Evolutionary conservation across 345 rosid species (phyloP).

Genomic region (Melaleuca quinquenervia): DNA sequence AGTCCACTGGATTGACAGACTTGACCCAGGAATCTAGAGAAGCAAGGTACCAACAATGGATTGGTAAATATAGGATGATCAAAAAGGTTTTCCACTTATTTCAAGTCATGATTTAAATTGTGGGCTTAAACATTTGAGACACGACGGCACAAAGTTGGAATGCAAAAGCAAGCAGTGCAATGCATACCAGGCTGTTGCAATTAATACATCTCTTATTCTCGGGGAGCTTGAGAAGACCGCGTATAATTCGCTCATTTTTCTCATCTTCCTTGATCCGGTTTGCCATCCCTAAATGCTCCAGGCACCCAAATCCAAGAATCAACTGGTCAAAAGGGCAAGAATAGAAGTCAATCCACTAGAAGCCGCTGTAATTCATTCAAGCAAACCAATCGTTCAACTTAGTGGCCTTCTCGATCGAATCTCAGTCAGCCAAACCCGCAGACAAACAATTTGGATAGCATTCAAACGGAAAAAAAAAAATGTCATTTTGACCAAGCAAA

Average conservation of each 20-base stretch:
- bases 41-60: background rate
- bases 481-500: background rate
- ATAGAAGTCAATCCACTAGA: background rate
- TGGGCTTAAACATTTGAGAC: background rate
- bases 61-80: background rate
- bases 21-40: background rate
- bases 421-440: background rate
- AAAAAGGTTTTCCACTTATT: background rate
- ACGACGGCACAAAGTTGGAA: background rate
- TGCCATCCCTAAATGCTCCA: slow-evolving; percentile 1
- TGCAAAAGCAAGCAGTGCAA: background rate
- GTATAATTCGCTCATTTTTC: slow-evolving; percentile 71
- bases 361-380: background rate
- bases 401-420: background rate
- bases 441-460: background rate
- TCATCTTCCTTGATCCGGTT: slow-evolving; percentile 63
- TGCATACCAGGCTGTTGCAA: slow-evolving; percentile 79
- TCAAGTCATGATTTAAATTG: background rate
- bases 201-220: slow-evolving; percentile 89
- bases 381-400: background rate
- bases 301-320: background rate
- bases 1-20: background rate
- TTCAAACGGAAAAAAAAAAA: background rate
- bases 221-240: slow-evolving; percentile 76
- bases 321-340: background rate